Evolutionary conservation across 352 stramenopile genomes (phyloP).

Genomic region (Phytophthora sp.): DNA sequence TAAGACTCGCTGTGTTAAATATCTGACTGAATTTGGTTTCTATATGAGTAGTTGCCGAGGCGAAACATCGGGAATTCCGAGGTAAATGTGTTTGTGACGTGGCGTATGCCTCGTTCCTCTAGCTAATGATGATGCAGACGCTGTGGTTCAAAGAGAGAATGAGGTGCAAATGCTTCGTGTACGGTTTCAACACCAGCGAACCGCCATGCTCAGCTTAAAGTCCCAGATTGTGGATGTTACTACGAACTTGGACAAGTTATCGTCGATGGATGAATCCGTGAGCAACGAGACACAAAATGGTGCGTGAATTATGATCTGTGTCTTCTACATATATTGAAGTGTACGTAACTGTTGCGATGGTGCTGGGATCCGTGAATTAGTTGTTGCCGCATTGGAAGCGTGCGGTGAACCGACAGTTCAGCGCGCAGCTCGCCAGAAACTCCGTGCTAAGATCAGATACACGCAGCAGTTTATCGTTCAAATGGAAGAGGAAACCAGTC

Average conservation of each 20-base stretch:
- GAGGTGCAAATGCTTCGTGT: conserved; percentile 40
- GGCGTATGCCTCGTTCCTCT: neutral
- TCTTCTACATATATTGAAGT: no score
- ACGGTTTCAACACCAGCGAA: conserved; percentile 39
- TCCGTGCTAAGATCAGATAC: conserved; percentile 51
- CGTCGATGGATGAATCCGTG: conserved; percentile 14
- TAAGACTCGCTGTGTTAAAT: neutral
- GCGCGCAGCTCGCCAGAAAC: conserved; percentile 43
- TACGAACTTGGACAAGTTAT: conserved; percentile 30
- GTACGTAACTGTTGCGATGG: neutral
- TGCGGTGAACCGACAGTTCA: conserved; percentile 28
- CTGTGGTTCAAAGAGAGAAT: conserved; percentile 37
- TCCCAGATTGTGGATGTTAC: conserved; percentile 35
- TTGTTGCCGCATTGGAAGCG: conserved; percentile 24
- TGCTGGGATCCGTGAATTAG: conserved; percentile 24
- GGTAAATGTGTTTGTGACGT: conserved; percentile 23
- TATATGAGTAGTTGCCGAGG: conserved; percentile 42
- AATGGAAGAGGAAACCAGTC: conserved; percentile 38
- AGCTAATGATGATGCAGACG: conserved; percentile 34
- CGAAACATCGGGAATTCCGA: conserved; percentile 48
- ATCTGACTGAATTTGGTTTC: conserved; percentile 2
- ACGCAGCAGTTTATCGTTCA: conserved; percentile 52
- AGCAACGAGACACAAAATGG: conserved; percentile 27
- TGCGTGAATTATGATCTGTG: conserved; percentile 8
- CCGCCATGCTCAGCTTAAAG: conserved; percentile 41